Base-by-base conservation (phyloP, 2,329 filamentous ascomycete species). In the Beauveria sp. region DNA sequence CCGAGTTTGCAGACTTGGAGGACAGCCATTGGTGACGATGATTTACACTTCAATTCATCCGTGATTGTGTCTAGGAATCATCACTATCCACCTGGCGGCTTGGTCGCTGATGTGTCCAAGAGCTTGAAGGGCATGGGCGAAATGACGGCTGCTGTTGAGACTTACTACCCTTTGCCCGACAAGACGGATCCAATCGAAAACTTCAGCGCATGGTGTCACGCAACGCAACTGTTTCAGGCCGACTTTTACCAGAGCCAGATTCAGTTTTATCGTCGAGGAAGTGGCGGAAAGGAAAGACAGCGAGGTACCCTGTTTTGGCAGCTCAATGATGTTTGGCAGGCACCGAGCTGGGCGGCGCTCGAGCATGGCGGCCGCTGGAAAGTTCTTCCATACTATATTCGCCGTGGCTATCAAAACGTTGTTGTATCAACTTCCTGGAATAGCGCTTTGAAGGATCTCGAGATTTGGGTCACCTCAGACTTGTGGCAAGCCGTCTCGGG, bases 281-380 rank as follows among this genome's bases (percentile, higher is more conserved):
- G 5, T 8, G 55, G 37, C 6, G 18, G 20, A 78, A 87, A 69
- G 86, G 79, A 87, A 63, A 75, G 83, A 0, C 83, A 86, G 65
- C 75, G 87, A 2, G 84, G 84, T 0, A 79, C 77, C 12, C 68
- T 88, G 5, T 87, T 86, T 68, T 88, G 84, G 85, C 84, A 87
- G 66, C 73, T 88, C 1, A 83, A 87, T 65, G 84, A 87, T 66
- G 80, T 85, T 62, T 86, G 83, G 83, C 82, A 84, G 64, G 84
- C 83, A 1, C 84, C 84, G 0, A 85, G 82, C 0, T 87, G 84
- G 84, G 82, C 84, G 0, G 80, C 82, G 0, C 81, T 87, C 40
- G 84, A 87, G 67, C 85, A 85, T 63, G 80, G 82, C 55, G 84
- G 84, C 0, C 73, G 84, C 1, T 86, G 84, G 83, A 87, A 87